Evolutionary conservation across 257 asterid species (phyloP), one percentile per base, ranked within the genome.

Genomic region (Gentiana straminea): DNA sequence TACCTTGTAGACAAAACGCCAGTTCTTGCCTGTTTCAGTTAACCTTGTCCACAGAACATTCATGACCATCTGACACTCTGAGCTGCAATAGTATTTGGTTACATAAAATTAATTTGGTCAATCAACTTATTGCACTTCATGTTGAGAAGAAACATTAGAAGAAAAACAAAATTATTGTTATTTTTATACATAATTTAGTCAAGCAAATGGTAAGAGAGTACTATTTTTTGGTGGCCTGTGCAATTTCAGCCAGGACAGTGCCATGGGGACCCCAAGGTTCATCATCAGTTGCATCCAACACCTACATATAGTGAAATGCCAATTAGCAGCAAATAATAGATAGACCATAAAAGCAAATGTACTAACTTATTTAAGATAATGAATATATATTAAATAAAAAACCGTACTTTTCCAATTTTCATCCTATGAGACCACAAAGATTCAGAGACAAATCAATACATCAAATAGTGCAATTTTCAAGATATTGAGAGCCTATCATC

Each of bases 191-290:
- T 15, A 15, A 15, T 15, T 15, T 15, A 15, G 24, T 15, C 24
- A 15, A 15, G 24, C 24, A 15, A 15, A 5, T 15, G 24, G 46
- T 41, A 7, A 41, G 46, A 41, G 46, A 33, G 49, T 86, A 89
- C 97, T 83, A 83, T 86, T 86, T 86, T 68, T 83, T 89, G 39
- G 97, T 89, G 34, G 95, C 95, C 69, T 71, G 85, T 58, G 97
- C 94, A 55, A 89, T 86, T 81, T 89, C 97, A 61, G 94, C 84
- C 92, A 89, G 73, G 57, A 73, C 92, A 43, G 97, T 86, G 60
- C 97, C 97, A 67, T 89, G 97, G 72, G 97, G 97, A 67, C 97
- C 97, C 97, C 97, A 89, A 52, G 95, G 95, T 69, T 89, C 97
- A 45, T 89, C 94, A 57, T 89, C 97, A 33, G 97, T 89, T 32